Conservation (phyloP, 2,329 filamentous ascomycete genomes). For the Helotiales sp. region DNA sequence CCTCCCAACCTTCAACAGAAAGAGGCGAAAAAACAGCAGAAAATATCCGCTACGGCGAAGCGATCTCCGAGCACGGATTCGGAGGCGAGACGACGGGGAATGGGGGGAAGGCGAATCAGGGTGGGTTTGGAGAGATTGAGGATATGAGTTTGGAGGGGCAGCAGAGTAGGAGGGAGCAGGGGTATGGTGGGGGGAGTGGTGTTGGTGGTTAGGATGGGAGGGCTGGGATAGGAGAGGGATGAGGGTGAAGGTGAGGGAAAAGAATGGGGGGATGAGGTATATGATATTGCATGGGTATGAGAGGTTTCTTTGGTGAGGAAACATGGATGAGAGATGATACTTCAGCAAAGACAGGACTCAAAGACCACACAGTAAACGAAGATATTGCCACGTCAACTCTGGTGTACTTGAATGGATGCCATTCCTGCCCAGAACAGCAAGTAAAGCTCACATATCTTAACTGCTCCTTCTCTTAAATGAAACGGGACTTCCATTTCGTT, state of each 20-base stretch:
- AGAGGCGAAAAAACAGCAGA: constrained; percentile 47
- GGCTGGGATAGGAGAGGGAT: background rate
- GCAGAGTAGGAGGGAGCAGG: constrained; percentile 49
- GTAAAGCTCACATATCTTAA: too few species aligned
- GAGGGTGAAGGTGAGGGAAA: background rate
- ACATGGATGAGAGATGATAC: too few species aligned
- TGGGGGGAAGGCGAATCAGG: constrained; percentile 38
- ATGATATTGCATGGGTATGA: background rate
- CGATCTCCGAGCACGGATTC: constrained; percentile 54
- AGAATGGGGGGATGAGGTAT: background rate
- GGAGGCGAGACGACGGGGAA: constrained; percentile 50
- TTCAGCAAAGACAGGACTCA: too few species aligned
- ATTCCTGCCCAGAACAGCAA: too few species aligned
- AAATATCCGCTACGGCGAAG: constrained; percentile 56
- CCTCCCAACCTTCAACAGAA: constrained; percentile 29
- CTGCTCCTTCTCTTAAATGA: too few species aligned
- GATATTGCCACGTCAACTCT: too few species aligned
- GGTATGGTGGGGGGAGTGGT: constrained; percentile 50
- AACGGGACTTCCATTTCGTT: too few species aligned
- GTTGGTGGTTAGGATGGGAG: constrained; percentile 48
- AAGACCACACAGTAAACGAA: too few species aligned
- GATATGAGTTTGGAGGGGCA: constrained; percentile 37
- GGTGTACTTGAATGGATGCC: too few species aligned
- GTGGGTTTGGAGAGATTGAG: constrained; percentile 39
- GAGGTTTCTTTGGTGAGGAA: too few species aligned